Percentiles rank a stretch among this genome's conserved stretches.
Conservation (phyloP, 768 basidiomycete genomes). For the Lanmaoa pseudosensibilis region DNA sequence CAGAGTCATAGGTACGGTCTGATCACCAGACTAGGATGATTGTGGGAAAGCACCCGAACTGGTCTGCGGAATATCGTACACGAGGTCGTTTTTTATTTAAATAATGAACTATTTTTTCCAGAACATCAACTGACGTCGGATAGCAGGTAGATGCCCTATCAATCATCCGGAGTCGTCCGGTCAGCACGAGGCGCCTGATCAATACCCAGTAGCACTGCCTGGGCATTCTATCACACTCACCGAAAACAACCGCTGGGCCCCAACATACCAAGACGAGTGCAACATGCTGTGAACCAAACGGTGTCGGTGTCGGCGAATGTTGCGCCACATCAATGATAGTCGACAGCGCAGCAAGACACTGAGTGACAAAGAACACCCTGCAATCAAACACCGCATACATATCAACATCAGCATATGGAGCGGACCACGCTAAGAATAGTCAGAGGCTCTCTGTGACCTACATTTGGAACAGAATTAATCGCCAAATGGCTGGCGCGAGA, state of each 20-base stretch:
- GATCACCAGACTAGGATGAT: too few species aligned
- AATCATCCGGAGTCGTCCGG: background rate
- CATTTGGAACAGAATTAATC: constrained; percentile 58
- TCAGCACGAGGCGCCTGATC: background rate
- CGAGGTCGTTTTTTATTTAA: background rate
- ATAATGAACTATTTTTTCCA: constrained; percentile 27
- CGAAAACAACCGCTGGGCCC: constrained; percentile 58
- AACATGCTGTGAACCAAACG: constrained; percentile 67
- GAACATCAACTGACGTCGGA: constrained; percentile 39
- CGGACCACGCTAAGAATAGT: background rate
- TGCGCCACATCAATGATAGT: constrained; percentile 51
- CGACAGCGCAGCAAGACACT: constrained; percentile 50
- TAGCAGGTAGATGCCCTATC: constrained; percentile 40
- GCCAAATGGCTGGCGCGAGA: constrained; percentile 48
- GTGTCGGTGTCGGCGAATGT: constrained; percentile 39
- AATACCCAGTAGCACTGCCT: background rate
- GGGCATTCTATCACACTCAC: constrained; percentile 31
- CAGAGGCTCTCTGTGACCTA: constrained; percentile 11
- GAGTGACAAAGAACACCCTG: constrained; percentile 46
- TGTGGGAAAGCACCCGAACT: background rate
- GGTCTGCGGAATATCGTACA: background rate
- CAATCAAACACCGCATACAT: background rate
- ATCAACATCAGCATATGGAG: background rate
- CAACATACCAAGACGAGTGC: constrained; percentile 58
- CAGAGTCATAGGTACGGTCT: too few species aligned